Evolutionary conservation across 1,139 yeast species (phyloP), one percentile per base, ranked within the genome.

Genomic region (Hansenula sp.): DNA sequence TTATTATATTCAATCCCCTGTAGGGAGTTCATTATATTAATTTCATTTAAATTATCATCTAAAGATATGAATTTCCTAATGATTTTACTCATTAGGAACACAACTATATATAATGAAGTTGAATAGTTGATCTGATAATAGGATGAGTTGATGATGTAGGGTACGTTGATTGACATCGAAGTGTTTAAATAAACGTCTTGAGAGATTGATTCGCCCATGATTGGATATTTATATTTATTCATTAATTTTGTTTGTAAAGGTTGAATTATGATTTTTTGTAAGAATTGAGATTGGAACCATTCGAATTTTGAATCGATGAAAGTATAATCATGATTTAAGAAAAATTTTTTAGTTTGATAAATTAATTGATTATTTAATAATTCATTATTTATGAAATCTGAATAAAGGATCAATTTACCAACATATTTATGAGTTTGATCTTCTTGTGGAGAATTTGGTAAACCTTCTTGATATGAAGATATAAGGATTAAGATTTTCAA

Each of bases 401-500:
- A 52, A 3, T 53, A 28, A 5, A 53, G 47, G 21, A 54, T 51
- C 12, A 55, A 41, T 33, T 55, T 56, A 3, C 59, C 59, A 16
- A 56, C 58, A 29, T 53, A 56, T 37, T 52, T 56, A 36, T 51
- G 56, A 3, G 47, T 35, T 31, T 51, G 58, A 37, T 53, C 45
- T 33, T 54, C 58, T 38, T 52, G 53, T 11, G 53, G 54, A 40
- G 31, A 11, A 11, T 28, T 28, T 28, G 58, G 54, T 11, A 47
- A 44, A 27, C 57, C 55, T 39, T 56, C 58, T 35, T 54, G 58
- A 36, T 44, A 54, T 33, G 42, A 48, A 40, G 50, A 49, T 41
- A 51, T 49, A 4, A 50, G 25, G 13, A 56, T 46, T 13, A 53
- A 38, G 13, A 56, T 41, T 25, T 48, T 51, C 31, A 55, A 39